These are phyloP conservation scores for Sisymbrium altissimum DNA, from an alignment of 345 rosid genomes.

Conservation along the genomic window DNA sequence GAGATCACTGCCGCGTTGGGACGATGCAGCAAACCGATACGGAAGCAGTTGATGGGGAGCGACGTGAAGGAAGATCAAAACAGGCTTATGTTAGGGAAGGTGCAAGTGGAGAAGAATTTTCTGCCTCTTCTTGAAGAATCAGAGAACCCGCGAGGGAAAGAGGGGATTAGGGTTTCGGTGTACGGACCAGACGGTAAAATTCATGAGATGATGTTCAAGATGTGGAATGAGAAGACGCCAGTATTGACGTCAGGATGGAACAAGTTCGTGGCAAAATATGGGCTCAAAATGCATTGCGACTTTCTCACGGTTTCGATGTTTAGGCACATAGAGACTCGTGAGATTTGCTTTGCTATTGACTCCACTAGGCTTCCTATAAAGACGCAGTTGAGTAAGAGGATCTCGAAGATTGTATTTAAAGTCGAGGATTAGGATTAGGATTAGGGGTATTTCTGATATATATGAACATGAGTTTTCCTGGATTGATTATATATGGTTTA, in stretches of 20 bases:
- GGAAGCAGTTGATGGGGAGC: conserved; percentile 6
- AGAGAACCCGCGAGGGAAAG: not conserved
- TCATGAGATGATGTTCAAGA: not conserved
- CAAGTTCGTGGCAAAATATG: not conserved
- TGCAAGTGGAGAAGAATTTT: not conserved
- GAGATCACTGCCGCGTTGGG: not conserved
- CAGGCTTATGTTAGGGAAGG: not conserved
- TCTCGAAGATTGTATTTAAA: not conserved
- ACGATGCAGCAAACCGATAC: conserved; percentile 1
- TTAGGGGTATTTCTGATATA: not conserved
- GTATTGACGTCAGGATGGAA: conserved; percentile 6
- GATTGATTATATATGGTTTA: not conserved
- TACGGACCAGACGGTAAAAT: conserved; percentile 12
- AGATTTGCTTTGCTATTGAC: conserved; percentile 4
- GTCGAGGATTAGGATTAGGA: not conserved
- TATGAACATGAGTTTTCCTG: not conserved
- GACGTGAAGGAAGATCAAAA: not conserved
- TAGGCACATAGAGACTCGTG: not conserved
- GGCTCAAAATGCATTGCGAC: not conserved
- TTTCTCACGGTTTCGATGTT: conserved; percentile 11
- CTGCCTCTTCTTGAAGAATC: not conserved
- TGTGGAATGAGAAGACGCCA: not conserved
- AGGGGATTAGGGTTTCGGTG: not conserved
- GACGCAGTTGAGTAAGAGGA: not conserved
- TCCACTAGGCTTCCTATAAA: not conserved